Conservation (phyloP, 2,329 filamentous ascomycete genomes). For the Hysterium pulicare region DNA sequence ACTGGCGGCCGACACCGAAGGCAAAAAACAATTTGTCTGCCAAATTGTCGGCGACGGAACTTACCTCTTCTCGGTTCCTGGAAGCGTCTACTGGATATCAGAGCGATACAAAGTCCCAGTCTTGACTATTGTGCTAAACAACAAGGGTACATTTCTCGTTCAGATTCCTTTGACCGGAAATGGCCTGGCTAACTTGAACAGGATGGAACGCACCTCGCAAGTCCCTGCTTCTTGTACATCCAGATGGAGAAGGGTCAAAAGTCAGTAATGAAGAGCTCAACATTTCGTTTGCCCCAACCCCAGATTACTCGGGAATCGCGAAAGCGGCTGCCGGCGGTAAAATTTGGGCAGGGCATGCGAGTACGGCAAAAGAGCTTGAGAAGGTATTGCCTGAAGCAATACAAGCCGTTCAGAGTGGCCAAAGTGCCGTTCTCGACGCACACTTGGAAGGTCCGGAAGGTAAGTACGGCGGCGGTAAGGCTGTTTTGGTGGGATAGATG, state of each 20-base stretch:
- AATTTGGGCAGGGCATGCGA: constrained; percentile 59
- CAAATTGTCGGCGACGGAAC: constrained; percentile 65
- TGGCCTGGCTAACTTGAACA: constrained; percentile 2
- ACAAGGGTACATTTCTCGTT: constrained; percentile 49
- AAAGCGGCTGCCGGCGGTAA: constrained; percentile 62
- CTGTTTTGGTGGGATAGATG: constrained; percentile 15
- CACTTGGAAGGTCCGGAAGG: constrained; percentile 56
- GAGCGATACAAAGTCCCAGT: constrained; percentile 64
- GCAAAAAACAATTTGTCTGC: constrained; percentile 38
- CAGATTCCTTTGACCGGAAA: neutral
- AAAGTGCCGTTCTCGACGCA: constrained; percentile 60
- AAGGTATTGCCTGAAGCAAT: constrained; percentile 57
- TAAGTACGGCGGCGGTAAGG: constrained; percentile 47
- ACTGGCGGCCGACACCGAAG: constrained; percentile 58
- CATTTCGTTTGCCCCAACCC: constrained; percentile 63
- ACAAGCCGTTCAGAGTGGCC: constrained; percentile 54
- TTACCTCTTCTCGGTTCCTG: constrained; percentile 63
- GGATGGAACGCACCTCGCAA: constrained; percentile 64
- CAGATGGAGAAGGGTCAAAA: constrained; percentile 59
- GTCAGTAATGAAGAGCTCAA: constrained; percentile 63
- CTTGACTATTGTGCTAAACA: constrained; percentile 65
- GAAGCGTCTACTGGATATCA: constrained; percentile 66
- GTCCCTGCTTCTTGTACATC: constrained; percentile 63
- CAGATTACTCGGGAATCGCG: constrained; percentile 66
- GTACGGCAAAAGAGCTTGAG: constrained; percentile 54